Conservation (phyloP, 2,329 filamentous ascomycete species). For the Colletotrichum liaoningense region DNA sequence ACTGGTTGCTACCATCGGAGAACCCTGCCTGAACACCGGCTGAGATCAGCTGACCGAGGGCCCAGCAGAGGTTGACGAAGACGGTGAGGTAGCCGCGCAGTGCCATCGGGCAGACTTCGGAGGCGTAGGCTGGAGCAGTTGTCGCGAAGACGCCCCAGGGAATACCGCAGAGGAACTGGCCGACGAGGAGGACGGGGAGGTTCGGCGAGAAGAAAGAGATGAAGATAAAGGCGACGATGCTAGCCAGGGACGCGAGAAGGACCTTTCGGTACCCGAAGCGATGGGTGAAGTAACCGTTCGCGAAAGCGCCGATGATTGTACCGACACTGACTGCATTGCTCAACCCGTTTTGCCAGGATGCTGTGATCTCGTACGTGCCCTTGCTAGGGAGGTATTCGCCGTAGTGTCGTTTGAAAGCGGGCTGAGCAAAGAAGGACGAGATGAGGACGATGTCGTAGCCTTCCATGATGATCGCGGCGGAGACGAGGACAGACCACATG, state of each 20-base stretch:
- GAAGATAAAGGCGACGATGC: conserved; percentile 55
- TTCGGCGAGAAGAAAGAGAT: conserved; percentile 58
- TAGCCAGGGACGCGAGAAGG: conserved; percentile 53
- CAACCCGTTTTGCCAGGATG: conserved; percentile 62
- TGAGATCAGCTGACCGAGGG: conserved; percentile 57
- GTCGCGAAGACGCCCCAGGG: conserved; percentile 59
- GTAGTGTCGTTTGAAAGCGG: conserved; percentile 44
- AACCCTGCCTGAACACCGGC: conserved; percentile 49
- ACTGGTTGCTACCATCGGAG: conserved; percentile 35
- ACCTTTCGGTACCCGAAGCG: conserved; percentile 55
- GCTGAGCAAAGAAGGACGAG: conserved; percentile 50
- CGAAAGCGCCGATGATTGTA: conserved; percentile 58
- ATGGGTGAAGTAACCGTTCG: conserved; percentile 58
- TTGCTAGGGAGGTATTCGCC: conserved; percentile 37
- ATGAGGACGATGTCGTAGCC: conserved; percentile 50
- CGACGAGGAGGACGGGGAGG: conserved; percentile 50
- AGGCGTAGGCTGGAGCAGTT: conserved; percentile 58
- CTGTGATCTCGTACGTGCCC: conserved; percentile 52
- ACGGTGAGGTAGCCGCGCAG: conserved; percentile 57
- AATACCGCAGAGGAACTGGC: conserved; percentile 58
- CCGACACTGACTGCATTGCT: conserved; percentile 57
- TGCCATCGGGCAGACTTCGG: conserved; percentile 51
- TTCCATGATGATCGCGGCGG: conserved; percentile 55
- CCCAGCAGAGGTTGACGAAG: conserved; percentile 60
- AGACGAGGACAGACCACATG: conserved; percentile 48